Evolutionary conservation across 2,329 filamentous ascomycete species (phyloP).

Genomic region (Fusarium sp.): DNA sequence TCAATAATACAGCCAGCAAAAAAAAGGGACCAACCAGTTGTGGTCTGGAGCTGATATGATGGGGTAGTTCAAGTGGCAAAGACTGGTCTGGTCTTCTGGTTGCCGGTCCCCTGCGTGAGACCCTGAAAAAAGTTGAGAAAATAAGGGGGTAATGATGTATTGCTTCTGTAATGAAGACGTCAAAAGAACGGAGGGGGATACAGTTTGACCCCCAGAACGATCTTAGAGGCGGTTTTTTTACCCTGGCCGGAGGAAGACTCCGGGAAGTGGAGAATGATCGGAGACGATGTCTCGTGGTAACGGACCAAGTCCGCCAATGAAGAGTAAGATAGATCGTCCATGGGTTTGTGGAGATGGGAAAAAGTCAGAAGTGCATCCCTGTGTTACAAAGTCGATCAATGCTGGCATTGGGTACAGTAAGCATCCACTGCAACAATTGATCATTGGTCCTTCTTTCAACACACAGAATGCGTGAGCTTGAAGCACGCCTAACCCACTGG

Average conservation of each 20-base stretch:
- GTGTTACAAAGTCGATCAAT: not conserved
- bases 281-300: not conserved
- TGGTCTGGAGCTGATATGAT: not conserved
- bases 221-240: constrained; percentile 5
- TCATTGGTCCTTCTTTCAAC: not conserved
- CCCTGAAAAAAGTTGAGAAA: constrained; percentile 18
- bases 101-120: constrained; percentile 17
- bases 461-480: not conserved
- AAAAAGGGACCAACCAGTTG: not conserved
- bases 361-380: not conserved
- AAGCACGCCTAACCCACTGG: not conserved
- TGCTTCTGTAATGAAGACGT: constrained; percentile 16
- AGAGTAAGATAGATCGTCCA: not conserved
- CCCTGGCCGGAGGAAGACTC: not conserved
- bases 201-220: not conserved
- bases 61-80: not conserved
- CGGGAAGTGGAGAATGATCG: not conserved
- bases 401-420: not conserved
- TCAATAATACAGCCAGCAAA: not conserved
- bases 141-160: not conserved
- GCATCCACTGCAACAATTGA: not conserved
- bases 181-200: constrained; percentile 5
- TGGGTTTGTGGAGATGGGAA: not conserved
- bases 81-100: not conserved
- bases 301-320: constrained; percentile 26